phyloP scores from a whole-genome alignment of 306 rosid genomes.

The Astragalus membranaceus region DNA sequence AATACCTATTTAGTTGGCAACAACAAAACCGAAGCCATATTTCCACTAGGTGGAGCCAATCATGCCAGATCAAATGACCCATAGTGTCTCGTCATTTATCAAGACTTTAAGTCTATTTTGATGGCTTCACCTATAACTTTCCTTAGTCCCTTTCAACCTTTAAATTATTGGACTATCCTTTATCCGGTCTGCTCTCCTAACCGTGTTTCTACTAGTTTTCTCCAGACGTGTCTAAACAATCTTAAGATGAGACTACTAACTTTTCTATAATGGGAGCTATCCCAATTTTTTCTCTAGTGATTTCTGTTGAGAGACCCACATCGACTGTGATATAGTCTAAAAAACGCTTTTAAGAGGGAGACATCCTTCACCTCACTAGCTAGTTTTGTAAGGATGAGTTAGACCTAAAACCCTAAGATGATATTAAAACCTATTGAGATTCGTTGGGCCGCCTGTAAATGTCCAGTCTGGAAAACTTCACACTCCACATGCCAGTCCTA shows the following conservation, averaged over 20 bases:
- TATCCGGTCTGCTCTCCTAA: not conserved
- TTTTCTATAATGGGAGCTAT: not conserved
- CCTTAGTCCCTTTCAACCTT: not conserved
- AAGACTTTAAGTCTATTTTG: not conserved
- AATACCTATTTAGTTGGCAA: not conserved
- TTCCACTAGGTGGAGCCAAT: not conserved
- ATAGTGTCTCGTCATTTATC: not conserved
- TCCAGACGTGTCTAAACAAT: not conserved
- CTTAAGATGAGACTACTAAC: not conserved
- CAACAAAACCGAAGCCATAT: not conserved
- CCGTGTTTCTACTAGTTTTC: not conserved
- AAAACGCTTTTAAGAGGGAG: too few species aligned
- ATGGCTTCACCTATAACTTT: not conserved
- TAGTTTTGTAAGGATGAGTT: too few species aligned
- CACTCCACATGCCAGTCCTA: too few species aligned
- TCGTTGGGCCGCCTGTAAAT: too few species aligned
- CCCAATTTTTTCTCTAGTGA: not conserved
- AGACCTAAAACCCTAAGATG: too few species aligned
- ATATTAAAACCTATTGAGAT: too few species aligned
- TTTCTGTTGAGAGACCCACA: not conserved
- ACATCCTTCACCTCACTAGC: too few species aligned
- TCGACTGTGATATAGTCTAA: too few species aligned
- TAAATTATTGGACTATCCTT: not conserved
- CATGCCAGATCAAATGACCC: not conserved
- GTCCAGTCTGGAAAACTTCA: too few species aligned